Percentiles rank a stretch among this genome's conserved stretches.
phyloP scores from a whole-genome alignment of 2,329 filamentous ascomycete species.

The Fusarium austroafricanum region DNA sequence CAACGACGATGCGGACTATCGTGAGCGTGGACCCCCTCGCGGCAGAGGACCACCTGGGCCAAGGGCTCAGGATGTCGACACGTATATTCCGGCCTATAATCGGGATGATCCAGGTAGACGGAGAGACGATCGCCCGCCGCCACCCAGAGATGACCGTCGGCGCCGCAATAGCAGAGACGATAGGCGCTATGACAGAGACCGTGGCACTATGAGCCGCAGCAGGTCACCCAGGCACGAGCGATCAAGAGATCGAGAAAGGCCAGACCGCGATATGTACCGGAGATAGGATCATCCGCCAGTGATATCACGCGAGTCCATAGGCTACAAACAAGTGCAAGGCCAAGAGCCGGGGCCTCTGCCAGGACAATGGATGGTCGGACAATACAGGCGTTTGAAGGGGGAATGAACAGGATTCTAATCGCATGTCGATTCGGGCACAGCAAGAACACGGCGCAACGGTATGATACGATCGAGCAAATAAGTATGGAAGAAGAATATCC shows the following conservation, averaged over 20 bases:
- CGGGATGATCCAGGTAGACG: constrained; percentile 51
- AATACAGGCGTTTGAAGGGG: constrained; percentile 36
- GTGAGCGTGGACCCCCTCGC: constrained; percentile 52
- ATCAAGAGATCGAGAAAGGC: constrained; percentile 57
- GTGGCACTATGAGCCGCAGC: constrained; percentile 55
- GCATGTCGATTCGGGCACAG: constrained; percentile 24
- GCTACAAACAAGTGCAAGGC: not conserved
- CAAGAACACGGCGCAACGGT: constrained; percentile 36
- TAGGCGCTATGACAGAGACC: constrained; percentile 56
- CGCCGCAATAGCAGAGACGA: constrained; percentile 52
- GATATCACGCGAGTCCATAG: not conserved
- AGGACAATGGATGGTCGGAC: constrained; percentile 1
- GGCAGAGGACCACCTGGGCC: constrained; percentile 48
- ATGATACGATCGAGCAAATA: constrained; percentile 12
- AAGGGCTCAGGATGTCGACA: constrained; percentile 58
- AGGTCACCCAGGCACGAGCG: constrained; percentile 54
- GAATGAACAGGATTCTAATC: constrained; percentile 14
- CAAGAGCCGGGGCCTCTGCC: not conserved
- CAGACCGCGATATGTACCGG: constrained; percentile 63
- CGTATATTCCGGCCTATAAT: constrained; percentile 63
- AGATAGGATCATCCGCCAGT: constrained; percentile 52
- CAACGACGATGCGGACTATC: constrained; percentile 53
- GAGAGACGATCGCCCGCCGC: constrained; percentile 49
- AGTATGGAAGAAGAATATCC: constrained; percentile 11
- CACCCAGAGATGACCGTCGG: constrained; percentile 47